Evolutionary conservation across 441 rosid genomes (phyloP).

Genomic region (Corymbia citriodora): DNA sequence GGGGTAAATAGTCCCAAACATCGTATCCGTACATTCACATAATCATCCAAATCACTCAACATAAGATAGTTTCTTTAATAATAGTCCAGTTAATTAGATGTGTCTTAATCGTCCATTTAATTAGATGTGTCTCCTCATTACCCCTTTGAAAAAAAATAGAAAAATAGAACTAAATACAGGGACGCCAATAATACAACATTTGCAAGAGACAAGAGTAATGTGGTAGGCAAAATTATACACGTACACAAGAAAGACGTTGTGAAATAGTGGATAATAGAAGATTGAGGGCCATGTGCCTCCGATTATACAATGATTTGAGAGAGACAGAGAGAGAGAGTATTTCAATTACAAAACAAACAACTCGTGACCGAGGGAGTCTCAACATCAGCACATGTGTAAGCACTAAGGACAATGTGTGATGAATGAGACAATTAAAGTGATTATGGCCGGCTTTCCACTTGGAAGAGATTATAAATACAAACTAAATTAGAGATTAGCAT

Average conservation of each 20-base stretch:
- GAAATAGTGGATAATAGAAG: neutral
- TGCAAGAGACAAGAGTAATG: neutral
- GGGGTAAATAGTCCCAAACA: neutral
- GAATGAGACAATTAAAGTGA: neutral
- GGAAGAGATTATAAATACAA: neutral
- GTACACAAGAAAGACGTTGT: neutral
- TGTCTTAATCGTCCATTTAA: neutral
- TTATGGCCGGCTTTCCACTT: neutral
- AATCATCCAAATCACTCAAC: neutral
- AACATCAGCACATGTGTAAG: neutral
- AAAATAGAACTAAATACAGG: neutral
- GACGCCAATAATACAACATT: neutral
- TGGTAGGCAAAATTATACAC: neutral
- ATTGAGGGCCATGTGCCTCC: neutral
- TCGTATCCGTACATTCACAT: neutral
- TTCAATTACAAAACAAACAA: neutral
- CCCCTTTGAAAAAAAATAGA: neutral
- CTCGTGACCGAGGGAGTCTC: neutral
- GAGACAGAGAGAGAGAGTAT: neutral
- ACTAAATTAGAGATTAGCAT: neutral
- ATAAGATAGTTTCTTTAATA: neutral
- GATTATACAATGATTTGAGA: neutral
- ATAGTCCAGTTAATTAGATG: neutral
- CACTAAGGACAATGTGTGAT: neutral
- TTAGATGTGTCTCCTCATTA: neutral